phyloP scores from a whole-genome alignment of 805 yeast genomes.

The Teunomyces gatunensis region DNA sequence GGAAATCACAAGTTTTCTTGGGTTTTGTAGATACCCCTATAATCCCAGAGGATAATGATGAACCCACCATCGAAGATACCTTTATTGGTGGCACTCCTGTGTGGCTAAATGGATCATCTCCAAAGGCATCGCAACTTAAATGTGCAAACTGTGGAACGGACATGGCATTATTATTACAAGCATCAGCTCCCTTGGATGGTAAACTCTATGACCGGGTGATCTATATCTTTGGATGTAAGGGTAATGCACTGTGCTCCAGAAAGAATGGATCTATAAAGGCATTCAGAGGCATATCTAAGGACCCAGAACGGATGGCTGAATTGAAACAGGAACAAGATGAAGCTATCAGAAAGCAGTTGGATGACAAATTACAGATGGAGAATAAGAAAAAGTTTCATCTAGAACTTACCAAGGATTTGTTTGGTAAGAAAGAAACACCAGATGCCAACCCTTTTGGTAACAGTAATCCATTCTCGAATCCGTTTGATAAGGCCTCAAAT shows the following conservation, averaged over 20 bases:
- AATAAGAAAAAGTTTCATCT: conserved; percentile 39
- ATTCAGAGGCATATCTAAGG: conserved; percentile 70
- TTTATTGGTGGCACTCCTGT: conserved; percentile 72
- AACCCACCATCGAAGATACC: conserved; percentile 56
- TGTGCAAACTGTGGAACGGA: conserved; percentile 66
- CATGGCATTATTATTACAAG: conserved; percentile 73
- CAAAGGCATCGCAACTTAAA: conserved; percentile 47
- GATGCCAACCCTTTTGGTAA: conserved; percentile 3
- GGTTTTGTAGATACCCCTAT: conserved; percentile 64
- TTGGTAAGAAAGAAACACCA: conserved; percentile 9
- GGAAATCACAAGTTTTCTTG: conserved; percentile 45
- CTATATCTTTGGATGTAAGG: conserved; percentile 76
- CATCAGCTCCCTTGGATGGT: conserved; percentile 73
- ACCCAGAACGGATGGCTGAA: conserved; percentile 45
- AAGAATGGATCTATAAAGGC: conserved; percentile 71
- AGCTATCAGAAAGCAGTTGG: conserved; percentile 30
- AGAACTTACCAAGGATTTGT: conserved; percentile 37
- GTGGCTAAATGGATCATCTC: conserved; percentile 66
- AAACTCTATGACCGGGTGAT: conserved; percentile 75
- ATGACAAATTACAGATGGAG: conserved; percentile 40
- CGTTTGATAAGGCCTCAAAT: conserved; percentile 24
- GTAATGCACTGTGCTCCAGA: conserved; percentile 54
- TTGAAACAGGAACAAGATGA: conserved; percentile 35
- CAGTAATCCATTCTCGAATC: conserved; percentile 16
- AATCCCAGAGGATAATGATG: conserved; percentile 36